A percentile compares a stretch with the other conserved stretches of the same genome.
Conservation (phyloP, 1,139 yeast species). For the Lodderomyces parapsilosis region DNA sequence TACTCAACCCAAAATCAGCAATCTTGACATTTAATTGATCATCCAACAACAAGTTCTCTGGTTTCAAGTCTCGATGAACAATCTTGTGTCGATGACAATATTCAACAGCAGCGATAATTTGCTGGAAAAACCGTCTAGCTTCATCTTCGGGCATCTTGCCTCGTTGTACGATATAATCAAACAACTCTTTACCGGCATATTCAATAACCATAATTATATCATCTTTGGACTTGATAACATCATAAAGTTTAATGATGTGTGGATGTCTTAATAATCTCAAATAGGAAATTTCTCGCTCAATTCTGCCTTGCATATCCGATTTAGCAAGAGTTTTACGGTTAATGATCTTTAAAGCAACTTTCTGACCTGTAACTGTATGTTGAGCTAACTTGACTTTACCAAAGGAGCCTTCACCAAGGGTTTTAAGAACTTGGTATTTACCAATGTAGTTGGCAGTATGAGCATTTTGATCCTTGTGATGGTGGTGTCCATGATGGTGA, state of each 20-base stretch:
- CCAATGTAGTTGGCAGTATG: slow-evolving; percentile 65
- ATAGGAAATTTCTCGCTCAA: slow-evolving; percentile 92
- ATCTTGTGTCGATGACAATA: slow-evolving; percentile 97
- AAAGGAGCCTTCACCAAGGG: slow-evolving; percentile 95
- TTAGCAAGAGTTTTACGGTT: slow-evolving; percentile 92
- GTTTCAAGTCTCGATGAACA: slow-evolving; percentile 95
- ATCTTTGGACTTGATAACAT: slow-evolving; percentile 92
- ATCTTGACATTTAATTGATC: slow-evolving; percentile 91
- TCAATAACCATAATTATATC: slow-evolving; percentile 98
- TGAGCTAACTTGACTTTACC: slow-evolving; percentile 97
- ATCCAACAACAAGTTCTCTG: slow-evolving; percentile 87
- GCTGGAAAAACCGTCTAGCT: slow-evolving; percentile 94
- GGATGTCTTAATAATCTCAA: slow-evolving; percentile 90
- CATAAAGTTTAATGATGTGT: slow-evolving; percentile 93
- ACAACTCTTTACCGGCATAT: slow-evolving; percentile 92
- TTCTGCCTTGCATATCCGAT: slow-evolving; percentile 96
- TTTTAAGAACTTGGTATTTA: slow-evolving; percentile 89
- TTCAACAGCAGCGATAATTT: slow-evolving; percentile 95
- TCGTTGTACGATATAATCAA: slow-evolving; percentile 92
- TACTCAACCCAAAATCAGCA: slow-evolving; percentile 94
- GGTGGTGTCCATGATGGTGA: slow-evolving; percentile 11
- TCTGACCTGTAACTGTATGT: slow-evolving; percentile 88
- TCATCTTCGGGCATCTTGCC: slow-evolving; percentile 95
- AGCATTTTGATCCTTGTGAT: slow-evolving; percentile 15
- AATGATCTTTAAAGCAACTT: slow-evolving; percentile 92